Evolutionary conservation across 805 yeast species (phyloP).

Genomic region (Komagataella mondaviorum): DNA sequence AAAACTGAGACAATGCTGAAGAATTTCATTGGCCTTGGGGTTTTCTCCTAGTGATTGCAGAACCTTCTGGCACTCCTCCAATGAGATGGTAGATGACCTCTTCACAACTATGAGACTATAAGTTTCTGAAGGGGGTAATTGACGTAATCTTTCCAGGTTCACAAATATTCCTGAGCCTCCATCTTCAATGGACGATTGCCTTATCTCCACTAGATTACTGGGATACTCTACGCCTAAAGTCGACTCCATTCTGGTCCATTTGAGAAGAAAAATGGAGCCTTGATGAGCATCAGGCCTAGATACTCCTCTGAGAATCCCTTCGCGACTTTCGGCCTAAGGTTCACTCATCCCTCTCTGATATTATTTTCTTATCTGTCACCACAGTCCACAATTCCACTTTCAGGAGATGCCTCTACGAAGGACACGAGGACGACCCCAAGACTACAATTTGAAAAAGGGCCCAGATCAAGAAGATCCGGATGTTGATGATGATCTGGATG

Average conservation of each 20-base stretch:
- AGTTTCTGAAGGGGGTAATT: background rate
- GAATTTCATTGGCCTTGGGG: background rate
- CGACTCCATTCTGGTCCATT: background rate
- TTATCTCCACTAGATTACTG: background rate
- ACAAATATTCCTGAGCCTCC: background rate
- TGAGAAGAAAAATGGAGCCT: background rate
- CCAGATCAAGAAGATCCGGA: constrained; percentile 2
- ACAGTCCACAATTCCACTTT: background rate
- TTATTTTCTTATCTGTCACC: background rate
- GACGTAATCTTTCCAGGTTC: background rate
- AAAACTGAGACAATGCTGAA: background rate
- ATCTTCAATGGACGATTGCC: background rate
- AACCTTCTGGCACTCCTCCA: background rate
- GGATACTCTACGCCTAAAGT: background rate
- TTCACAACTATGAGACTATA: background rate
- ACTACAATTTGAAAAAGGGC: background rate
- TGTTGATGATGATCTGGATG: constrained; percentile 19
- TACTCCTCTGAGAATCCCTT: too few species aligned
- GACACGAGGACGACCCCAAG: background rate
- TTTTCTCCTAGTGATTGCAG: background rate
- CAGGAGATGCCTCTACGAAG: background rate
- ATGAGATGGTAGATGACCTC: background rate
- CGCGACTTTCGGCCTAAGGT: background rate
- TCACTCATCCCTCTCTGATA: background rate
- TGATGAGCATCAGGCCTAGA: background rate